A percentile compares a stretch with the other conserved stretches of the same genome.
These are phyloP conservation scores for Crepidotus variabilis DNA, from an alignment of 768 basidiomycete species.

Conservation along the genomic window DNA sequence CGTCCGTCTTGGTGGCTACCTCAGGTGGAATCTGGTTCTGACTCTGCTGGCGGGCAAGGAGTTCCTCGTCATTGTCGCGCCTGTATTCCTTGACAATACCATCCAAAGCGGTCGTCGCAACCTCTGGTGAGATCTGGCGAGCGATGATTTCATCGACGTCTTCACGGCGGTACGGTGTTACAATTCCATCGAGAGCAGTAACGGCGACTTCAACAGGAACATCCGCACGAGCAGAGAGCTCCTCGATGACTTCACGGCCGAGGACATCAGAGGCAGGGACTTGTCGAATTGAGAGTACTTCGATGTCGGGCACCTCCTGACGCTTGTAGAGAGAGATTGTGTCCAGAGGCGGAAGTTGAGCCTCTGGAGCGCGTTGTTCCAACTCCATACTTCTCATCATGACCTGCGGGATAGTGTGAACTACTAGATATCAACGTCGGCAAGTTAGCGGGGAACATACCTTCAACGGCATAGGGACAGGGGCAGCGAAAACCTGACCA, in stretches of 20 bases:
- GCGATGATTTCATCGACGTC: conserved; percentile 5
- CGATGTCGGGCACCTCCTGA: no score
- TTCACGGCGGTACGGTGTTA: conserved; percentile 10
- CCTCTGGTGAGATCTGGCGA: conserved; percentile 24
- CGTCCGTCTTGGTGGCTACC: conserved; percentile 14
- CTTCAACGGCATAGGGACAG: conserved; percentile 41
- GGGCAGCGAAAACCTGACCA: conserved; percentile 37
- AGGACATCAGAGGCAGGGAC: no score
- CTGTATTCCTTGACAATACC: conserved; percentile 18
- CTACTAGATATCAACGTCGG: not conserved
- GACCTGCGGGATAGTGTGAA: conserved; percentile 4
- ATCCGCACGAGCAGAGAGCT: no score
- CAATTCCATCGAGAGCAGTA: conserved; percentile 8
- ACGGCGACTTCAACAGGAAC: no score
- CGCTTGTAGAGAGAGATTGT: no score
- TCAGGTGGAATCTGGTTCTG: conserved; percentile 19
- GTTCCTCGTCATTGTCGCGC: conserved; percentile 1
- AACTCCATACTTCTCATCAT: conserved; percentile 11
- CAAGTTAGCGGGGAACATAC: conserved; percentile 23
- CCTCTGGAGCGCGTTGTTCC: conserved; percentile 19
- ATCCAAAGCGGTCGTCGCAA: conserved; percentile 15
- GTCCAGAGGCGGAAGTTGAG: conserved; percentile 19
- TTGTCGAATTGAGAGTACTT: no score
- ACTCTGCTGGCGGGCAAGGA: conserved; percentile 1
- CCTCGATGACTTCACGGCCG: no score